These are phyloP conservation scores for Acephala macrosclerotiorum DNA, from an alignment of 2,329 filamentous ascomycete species.

Conservation along the genomic window DNA sequence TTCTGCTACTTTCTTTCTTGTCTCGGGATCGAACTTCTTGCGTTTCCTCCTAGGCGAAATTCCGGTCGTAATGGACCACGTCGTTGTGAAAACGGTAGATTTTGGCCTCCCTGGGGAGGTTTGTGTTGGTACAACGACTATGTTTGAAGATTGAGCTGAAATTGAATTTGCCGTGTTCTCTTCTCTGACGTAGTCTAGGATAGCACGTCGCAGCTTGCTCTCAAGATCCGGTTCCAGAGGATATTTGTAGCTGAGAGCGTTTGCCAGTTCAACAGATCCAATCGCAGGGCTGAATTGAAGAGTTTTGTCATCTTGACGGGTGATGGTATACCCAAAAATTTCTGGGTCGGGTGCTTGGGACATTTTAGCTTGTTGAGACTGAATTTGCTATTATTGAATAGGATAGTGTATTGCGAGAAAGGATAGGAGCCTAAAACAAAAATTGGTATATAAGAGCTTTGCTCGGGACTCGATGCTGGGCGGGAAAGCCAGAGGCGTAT, in stretches of 20 bases:
- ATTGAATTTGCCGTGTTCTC: not conserved
- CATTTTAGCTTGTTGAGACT: too few relatives aligned
- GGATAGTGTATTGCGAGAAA: too few relatives aligned
- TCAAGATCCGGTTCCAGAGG: not conserved
- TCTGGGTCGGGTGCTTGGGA: not conserved
- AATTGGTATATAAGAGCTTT: too few relatives aligned
- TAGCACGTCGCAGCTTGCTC: not conserved
- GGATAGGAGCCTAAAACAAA: too few relatives aligned
- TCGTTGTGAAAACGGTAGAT: too few relatives aligned
- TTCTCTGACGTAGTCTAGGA: not conserved
- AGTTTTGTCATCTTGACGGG: not conserved
- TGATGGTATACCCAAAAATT: not conserved
- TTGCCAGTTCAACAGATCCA: slow-evolving; percentile 13
- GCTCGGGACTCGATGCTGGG: too few relatives aligned
- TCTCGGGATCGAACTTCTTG: not conserved
- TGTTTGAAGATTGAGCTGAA: too few relatives aligned
- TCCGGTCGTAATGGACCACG: not conserved
- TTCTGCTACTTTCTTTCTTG: not conserved
- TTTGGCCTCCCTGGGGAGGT: too few relatives aligned
- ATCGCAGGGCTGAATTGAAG: slow-evolving; percentile 8
- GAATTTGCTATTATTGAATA: too few relatives aligned
- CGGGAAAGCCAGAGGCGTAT: too few relatives aligned
- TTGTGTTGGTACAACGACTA: too few relatives aligned
- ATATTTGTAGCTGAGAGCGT: slow-evolving; percentile 7
- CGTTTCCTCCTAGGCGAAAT: not conserved